Conservation (phyloP, 2,329 filamentous ascomycete genomes). For the Calonectria pseudoturangicola region DNA sequence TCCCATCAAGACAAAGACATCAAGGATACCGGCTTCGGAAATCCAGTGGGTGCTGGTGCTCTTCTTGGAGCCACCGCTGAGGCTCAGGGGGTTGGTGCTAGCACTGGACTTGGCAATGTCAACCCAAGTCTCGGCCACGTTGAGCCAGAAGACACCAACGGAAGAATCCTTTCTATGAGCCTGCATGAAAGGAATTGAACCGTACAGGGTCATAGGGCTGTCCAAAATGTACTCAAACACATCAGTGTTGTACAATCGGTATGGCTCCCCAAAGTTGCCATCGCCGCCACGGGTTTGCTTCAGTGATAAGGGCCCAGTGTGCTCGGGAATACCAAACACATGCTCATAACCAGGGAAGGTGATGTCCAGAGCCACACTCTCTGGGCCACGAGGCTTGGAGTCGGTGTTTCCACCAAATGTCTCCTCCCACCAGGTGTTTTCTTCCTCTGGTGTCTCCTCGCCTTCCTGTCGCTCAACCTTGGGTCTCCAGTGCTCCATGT, state of each 20-base stretch:
- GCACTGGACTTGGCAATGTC: constrained; percentile 90
- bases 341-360: constrained; percentile 93
- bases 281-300: constrained; percentile 93
- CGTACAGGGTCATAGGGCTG: constrained; percentile 98
- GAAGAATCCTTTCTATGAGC: constrained; percentile 95
- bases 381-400: constrained; percentile 93
- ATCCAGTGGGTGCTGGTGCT: constrained; percentile 97
- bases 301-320: constrained; percentile 90
- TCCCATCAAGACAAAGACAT: constrained; percentile 95
- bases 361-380: constrained; percentile 93
- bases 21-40: constrained; percentile 91
- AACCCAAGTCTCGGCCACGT: constrained; percentile 97
- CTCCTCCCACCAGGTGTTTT: constrained; percentile 99
- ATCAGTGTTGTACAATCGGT: constrained; percentile 95
- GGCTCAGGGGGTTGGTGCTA: constrained; percentile 83
- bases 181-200: constrained; percentile 98
- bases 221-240: constrained; percentile 98
- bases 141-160: constrained; percentile 98
- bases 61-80: constrained; percentile 81
- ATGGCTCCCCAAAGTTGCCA: constrained; percentile 90
- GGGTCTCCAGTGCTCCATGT: constrained; percentile 95
- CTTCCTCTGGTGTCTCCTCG: constrained; percentile 78
- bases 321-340: constrained; percentile 95
- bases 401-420: constrained; percentile 96
- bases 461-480: constrained; percentile 82